phyloP scores from a whole-genome alignment of 2,329 filamentous ascomycete species.

The Sporothrix dimorphospora region DNA sequence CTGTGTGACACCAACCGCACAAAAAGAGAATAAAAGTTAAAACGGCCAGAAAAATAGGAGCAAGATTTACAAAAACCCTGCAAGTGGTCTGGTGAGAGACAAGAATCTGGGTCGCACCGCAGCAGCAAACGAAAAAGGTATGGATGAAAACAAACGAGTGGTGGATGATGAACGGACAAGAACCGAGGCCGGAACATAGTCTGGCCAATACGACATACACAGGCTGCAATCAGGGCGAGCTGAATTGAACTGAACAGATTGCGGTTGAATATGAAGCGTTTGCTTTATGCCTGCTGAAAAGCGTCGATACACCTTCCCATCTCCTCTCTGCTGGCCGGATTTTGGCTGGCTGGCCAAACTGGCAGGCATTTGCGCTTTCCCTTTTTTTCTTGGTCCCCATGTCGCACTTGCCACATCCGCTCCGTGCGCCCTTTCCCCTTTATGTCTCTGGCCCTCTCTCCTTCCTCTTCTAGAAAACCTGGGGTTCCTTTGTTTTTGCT shows the following conservation, averaged over 20 bases:
- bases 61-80: neutral
- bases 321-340: neutral
- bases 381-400: constrained; percentile 4
- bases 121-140: neutral
- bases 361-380: constrained; percentile 13
- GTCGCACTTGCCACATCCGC: constrained; percentile 15
- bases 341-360: neutral
- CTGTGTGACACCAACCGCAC: constrained; percentile 2
- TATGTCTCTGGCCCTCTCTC: neutral
- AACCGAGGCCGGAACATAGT: neutral
- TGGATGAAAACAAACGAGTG: neutral
- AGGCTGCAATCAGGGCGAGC: neutral
- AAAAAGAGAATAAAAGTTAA: neutral
- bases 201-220: neutral
- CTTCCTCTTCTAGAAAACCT: constrained; percentile 4
- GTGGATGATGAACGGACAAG: neutral
- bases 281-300: neutral
- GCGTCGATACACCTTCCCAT: neutral
- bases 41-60: neutral
- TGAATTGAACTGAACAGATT: neutral
- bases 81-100: neutral
- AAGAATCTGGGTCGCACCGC: neutral
- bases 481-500: neutral
- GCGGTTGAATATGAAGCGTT: neutral
- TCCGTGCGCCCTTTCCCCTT: neutral